Evolutionary conservation across 192 early-diverging fungal species (phyloP).

Genomic region (Gryganskiella cystojenkinii): DNA sequence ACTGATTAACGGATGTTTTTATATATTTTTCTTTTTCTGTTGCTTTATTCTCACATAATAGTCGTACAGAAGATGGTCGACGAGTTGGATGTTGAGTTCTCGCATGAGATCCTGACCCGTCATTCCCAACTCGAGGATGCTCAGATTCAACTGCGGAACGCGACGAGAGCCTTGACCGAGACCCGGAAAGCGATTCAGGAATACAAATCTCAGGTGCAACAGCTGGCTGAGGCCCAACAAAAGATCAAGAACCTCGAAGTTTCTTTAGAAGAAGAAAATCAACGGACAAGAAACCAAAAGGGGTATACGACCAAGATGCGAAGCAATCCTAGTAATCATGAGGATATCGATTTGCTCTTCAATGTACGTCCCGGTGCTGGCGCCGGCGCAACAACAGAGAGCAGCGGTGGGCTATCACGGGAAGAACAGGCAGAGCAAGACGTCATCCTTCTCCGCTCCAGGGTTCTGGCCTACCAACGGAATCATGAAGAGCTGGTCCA

Average conservation of each 20-base stretch:
- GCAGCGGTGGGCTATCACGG: slow-evolving; percentile 4
- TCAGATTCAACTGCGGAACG: slow-evolving; percentile 62
- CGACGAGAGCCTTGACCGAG: slow-evolving; percentile 65
- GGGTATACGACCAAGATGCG: slow-evolving; percentile 25
- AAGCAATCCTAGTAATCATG: slow-evolving; percentile 1
- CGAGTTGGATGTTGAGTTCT: slow-evolving; percentile 75
- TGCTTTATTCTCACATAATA: slow-evolving; percentile 17
- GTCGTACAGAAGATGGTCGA: slow-evolving; percentile 76
- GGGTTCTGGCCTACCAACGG: slow-evolving; percentile 51
- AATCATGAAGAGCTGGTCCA: slow-evolving; percentile 60
- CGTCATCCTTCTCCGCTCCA: slow-evolving; percentile 46
- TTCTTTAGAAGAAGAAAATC: slow-evolving; percentile 61
- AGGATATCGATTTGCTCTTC: slow-evolving; percentile 37
- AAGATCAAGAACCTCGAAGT: slow-evolving; percentile 70
- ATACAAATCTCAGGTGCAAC: slow-evolving; percentile 59
- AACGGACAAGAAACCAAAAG: slow-evolving; percentile 53
- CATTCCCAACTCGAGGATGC: slow-evolving; percentile 66
- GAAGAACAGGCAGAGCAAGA: slow-evolving; percentile 40
- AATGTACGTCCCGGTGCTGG: slow-evolving; percentile 2
- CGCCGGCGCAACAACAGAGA: not conserved
- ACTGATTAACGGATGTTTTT: not conserved
- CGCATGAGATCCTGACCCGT: slow-evolving; percentile 65
- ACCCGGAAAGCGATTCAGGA: slow-evolving; percentile 63
- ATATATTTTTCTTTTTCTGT: slow-evolving; percentile 22
- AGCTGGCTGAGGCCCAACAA: slow-evolving; percentile 67